These are phyloP conservation scores for Didymella exigua DNA, from an alignment of 2,329 filamentous ascomycete genomes.

Conservation along the genomic window DNA sequence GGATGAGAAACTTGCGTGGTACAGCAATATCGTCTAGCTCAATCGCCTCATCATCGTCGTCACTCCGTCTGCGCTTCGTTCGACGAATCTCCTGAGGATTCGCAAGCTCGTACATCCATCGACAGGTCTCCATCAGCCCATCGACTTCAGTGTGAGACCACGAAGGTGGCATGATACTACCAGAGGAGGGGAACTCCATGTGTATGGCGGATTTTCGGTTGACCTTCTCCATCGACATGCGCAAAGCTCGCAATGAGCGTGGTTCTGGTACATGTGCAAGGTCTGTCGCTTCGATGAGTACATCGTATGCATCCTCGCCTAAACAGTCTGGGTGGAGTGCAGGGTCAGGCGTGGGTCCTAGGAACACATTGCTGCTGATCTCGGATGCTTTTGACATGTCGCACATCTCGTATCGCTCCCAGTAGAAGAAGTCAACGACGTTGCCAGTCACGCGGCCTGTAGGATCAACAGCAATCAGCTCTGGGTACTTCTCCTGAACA, in stretches of 20 bases:
- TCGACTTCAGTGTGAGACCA: conserved; percentile 85
- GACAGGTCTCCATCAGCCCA: conserved; percentile 82
- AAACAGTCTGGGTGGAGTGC: conserved; percentile 51
- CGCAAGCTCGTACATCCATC: conserved; percentile 85
- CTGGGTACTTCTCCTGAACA: conserved; percentile 72
- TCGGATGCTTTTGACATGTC: conserved; percentile 88
- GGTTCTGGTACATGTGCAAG: conserved; percentile 76
- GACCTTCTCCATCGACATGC: conserved; percentile 57
- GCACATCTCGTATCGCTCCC: conserved; percentile 91
- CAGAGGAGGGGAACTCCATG: conserved; percentile 89
- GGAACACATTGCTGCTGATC: conserved; percentile 86
- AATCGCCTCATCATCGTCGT: conserved; percentile 59
- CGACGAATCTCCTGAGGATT: conserved; percentile 61
- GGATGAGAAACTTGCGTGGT: conserved; percentile 77
- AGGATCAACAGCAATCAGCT: conserved; percentile 77
- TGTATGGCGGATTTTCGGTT: conserved; percentile 56
- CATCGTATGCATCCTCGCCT: conserved; percentile 69
- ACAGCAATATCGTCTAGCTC: conserved; percentile 54
- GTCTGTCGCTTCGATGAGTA: conserved; percentile 89
- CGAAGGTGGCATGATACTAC: conserved; percentile 84
- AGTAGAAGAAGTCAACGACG: conserved; percentile 85
- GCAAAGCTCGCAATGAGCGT: conserved; percentile 67
- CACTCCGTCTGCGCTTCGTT: conserved; percentile 53
- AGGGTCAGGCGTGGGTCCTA: conserved; percentile 83
- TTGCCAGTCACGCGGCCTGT: conserved; percentile 73